A percentile compares a stretch with the other conserved stretches of the same genome.
Conservation (phyloP, 495 filamentous ascomycete species). For the Acidiella bohemica region DNA sequence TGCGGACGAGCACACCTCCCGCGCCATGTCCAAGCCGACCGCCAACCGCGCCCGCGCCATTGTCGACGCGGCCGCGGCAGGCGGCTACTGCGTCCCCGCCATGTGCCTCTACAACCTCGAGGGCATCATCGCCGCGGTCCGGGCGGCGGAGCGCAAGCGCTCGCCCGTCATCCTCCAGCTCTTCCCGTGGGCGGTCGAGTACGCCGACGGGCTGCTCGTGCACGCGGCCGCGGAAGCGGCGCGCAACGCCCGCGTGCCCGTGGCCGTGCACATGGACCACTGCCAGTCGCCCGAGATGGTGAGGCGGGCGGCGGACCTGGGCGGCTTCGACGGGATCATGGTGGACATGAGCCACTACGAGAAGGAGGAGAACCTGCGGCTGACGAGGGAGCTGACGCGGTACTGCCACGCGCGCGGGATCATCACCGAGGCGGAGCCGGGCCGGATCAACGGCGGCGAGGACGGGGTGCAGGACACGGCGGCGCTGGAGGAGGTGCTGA, state of each 20-base stretch:
- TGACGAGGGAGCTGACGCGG: constrained; percentile 54
- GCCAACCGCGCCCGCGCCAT: constrained; percentile 1
- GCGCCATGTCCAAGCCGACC: not conserved
- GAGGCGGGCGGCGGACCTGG: constrained; percentile 5
- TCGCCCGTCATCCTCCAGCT: constrained; percentile 72
- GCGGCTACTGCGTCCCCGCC: not conserved
- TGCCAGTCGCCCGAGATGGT: constrained; percentile 24
- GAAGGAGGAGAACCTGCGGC: constrained; percentile 62
- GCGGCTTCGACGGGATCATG: constrained; percentile 18
- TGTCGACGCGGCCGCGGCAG: constrained; percentile 2
- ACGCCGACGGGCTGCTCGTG: constrained; percentile 46
- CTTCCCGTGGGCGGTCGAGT: constrained; percentile 74
- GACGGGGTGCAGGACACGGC: constrained; percentile 67
- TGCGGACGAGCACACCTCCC: too few relatives aligned
- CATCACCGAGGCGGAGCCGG: constrained; percentile 67
- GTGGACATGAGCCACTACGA: constrained; percentile 47
- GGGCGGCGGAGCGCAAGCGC: constrained; percentile 57
- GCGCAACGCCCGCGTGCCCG: constrained; percentile 38
- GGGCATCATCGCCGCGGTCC: constrained; percentile 64
- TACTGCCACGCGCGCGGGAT: constrained; percentile 68
- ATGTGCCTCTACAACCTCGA: constrained; percentile 59
- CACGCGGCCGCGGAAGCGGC: constrained; percentile 52
- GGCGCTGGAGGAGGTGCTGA: constrained; percentile 59
- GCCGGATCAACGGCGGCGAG: constrained; percentile 72
- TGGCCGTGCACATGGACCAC: constrained; percentile 26